Conservation (phyloP, 2,329 filamentous ascomycete genomes). For the Colletotrichum godetiae region DNA sequence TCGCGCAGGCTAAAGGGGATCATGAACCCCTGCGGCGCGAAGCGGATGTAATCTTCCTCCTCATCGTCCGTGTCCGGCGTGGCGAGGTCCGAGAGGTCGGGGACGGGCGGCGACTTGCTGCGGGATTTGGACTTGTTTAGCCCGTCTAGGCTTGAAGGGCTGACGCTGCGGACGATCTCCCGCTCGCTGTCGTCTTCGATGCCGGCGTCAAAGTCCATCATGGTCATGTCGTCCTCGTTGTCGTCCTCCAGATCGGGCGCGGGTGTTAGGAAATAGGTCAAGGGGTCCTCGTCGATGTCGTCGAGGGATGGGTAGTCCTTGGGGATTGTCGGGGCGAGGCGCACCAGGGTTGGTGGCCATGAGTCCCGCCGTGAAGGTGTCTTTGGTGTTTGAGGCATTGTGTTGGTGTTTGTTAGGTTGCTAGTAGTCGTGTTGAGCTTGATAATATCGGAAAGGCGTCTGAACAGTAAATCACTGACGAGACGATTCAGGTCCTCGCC, state of each 20-base stretch:
- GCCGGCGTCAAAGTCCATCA: constrained; percentile 67
- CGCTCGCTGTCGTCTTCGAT: constrained; percentile 63
- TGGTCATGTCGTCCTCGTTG: constrained; percentile 51
- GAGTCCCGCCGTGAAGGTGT: constrained; percentile 55
- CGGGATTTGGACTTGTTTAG: constrained; percentile 56
- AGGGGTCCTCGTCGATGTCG: constrained; percentile 63
- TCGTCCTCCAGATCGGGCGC: constrained; percentile 54
- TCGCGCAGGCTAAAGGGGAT: constrained; percentile 56
- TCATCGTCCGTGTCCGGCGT: constrained; percentile 56
- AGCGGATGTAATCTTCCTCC: constrained; percentile 63
- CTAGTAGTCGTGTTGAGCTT: not conserved
- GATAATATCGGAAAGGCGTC: constrained; percentile 5
- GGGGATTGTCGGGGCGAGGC: constrained; percentile 55
- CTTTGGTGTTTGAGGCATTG: constrained; percentile 49
- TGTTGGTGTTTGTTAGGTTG: constrained; percentile 1
- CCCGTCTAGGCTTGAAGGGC: constrained; percentile 66
- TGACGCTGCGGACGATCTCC: constrained; percentile 64
- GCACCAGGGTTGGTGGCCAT: constrained; percentile 64
- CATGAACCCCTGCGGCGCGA: constrained; percentile 52
- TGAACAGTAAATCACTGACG: constrained; percentile 19
- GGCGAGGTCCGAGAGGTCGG: constrained; percentile 55
- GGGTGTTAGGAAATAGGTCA: constrained; percentile 68
- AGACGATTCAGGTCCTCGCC: constrained; percentile 22
- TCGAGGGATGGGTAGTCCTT: constrained; percentile 58
- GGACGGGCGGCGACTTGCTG: constrained; percentile 44